Evolutionary conservation across 768 basidiomycete genomes (phyloP), one percentile per base, ranked within the genome.

Genomic region (Arthromyces matolae): DNA sequence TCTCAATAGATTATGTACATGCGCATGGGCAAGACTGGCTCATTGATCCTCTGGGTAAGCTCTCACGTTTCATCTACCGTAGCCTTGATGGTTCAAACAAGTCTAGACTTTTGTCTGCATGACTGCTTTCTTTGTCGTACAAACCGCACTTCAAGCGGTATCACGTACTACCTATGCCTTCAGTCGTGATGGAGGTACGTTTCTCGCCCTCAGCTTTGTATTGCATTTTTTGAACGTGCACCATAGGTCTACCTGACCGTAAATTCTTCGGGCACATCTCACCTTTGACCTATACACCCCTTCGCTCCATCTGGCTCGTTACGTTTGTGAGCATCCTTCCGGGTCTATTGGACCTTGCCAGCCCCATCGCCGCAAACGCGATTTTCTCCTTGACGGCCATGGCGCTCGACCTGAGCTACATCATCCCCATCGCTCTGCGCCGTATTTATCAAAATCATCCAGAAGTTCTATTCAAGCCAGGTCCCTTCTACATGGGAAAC

Each of bases 81-180:
- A 6, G 22, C 13, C 32, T n/a, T 8, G 20, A 35, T 44, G 31
- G 50, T 27, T 2, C 9, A 18, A 1, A 22, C n/a, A 14, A 16
- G 16, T 16, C 25, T 42, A 84, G 83, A 73, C 72, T 12, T 82
- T 85, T 52, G 86, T 90, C 24, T 92, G 90, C 71, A 62, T 89
- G 48, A 89, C 90, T 13, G 92, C 92, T 0, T 93, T 91, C 71
- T 89, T 89, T 63, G 88, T 90, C 47, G 82, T 80, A 14, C 87
- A 89, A 64, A 84, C 80, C 12, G 83, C 89, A 9, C 73, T 90
- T 5, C 91, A 94, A 56, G 91, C 91, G 19, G 83, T 80, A 45
- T 88, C 89, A 3, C 77, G 92, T 29, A 86, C 87, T 0, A 71
- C 92, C 20, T 92, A 86, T 58, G 91, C 91, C 3, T 91, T 94